Base-by-base conservation (phyloP, 2,329 filamentous ascomycete genomes). In the Chalaropsis ovoidea region DNA sequence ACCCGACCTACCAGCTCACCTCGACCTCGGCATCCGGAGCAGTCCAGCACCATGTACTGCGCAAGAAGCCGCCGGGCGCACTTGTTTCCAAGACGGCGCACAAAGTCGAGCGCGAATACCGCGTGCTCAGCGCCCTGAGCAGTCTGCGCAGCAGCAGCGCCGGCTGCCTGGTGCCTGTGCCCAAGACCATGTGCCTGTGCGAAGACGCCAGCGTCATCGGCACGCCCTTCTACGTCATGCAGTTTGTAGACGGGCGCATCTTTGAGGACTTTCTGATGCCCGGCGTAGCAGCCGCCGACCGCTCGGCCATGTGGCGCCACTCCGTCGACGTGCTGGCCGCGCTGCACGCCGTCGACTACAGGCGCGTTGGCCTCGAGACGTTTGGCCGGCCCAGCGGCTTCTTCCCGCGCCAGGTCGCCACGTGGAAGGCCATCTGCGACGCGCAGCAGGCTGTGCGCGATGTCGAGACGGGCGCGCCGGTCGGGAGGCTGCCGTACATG, bases 141-240 rank as follows among this genome's bases (percentile, higher is more conserved):
- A 45, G 22, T 62, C 35, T 24, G 43, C 42, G 43, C 69, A 95
- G 45, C 43, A 22, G 43, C 69, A 95, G 45, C 43, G 31, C 39
- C 10, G 39, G 45, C n/a, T 39, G 45, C 31, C n/a, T n/a, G n/a
- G 91, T 97, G 8, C 89, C 92, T 0, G 90, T 96, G 0, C 94
- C 94, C 3, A 86, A 83, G 74, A 84, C 90, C 11, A 87, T 90
- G 74, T 88, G 86, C 72, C 82, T 97, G 19, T 99, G 94, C 77
- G 88, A 95, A 75, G 92, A 97, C 76, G 78, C 80, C 49, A 77
- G 76, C 66, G 80, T 97, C 45, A 80, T 97, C 69, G 94, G 92
- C 65, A 97, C 92, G 7, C 84, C 91, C 5, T 99, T 97, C 76
- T 97, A 99, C 77, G 86, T 97, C 72, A 97, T 99, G 94, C 86